These are phyloP conservation scores for Xanthoceras sorbifolium DNA, from an alignment of 345 rosid species.

Conservation along the genomic window DNA sequence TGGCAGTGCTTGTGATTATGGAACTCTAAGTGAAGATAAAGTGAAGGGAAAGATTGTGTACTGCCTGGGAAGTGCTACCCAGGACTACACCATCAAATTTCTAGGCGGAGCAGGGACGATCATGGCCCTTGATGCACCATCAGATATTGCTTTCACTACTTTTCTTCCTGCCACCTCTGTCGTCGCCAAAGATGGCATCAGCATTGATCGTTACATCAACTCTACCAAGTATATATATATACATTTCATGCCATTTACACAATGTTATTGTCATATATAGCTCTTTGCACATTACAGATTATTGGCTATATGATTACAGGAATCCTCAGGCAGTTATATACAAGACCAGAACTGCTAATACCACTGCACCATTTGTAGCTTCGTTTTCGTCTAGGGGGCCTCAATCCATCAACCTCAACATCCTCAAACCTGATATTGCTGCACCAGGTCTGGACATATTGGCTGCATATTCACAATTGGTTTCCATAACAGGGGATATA, in stretches of 20 bases:
- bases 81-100: slow-evolving; percentile 45
- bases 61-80: slow-evolving; percentile 47
- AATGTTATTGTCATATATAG: too few species aligned
- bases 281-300: too few species aligned
- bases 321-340: slow-evolving; percentile 58
- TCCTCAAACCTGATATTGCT: slow-evolving; percentile 91
- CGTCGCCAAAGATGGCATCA: slow-evolving; percentile 36
- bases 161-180: slow-evolving; percentile 47
- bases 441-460: slow-evolving; percentile 85
- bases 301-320: too few species aligned
- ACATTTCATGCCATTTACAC: not conserved
- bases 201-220: slow-evolving; percentile 65
- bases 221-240: slow-evolving; percentile 55
- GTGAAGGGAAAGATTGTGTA: slow-evolving; percentile 72
- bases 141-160: slow-evolving; percentile 42
- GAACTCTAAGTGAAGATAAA: slow-evolving; percentile 52
- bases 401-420: slow-evolving; percentile 49
- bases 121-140: slow-evolving; percentile 22
- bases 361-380: slow-evolving; percentile 56
- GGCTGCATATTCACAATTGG: slow-evolving; percentile 62
- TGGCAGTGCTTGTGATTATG: slow-evolving; percentile 58
- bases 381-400: slow-evolving; percentile 91
- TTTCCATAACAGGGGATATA: slow-evolving; percentile 42
- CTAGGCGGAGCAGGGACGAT: slow-evolving; percentile 65
- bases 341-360: slow-evolving; percentile 45